Percentiles rank a stretch among this genome's conserved stretches.
Evolutionary conservation across 2,329 filamentous ascomycete species (phyloP).

Genomic region (Phialophora macrospora): DNA sequence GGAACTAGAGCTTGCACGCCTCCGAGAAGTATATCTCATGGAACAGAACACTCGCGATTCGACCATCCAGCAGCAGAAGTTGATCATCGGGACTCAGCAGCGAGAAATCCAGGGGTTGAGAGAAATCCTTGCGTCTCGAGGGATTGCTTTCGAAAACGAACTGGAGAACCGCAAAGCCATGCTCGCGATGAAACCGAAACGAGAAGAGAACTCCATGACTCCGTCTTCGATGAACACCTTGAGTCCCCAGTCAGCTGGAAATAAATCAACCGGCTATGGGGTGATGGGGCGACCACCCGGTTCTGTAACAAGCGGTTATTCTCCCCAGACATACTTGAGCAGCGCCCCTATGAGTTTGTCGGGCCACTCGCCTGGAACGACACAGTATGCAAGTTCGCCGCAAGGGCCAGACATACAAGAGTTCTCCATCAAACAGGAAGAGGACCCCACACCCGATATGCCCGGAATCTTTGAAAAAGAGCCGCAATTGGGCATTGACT

Average conservation of each 20-base stretch:
- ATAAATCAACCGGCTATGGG: constrained; percentile 21
- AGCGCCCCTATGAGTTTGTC: constrained; percentile 29
- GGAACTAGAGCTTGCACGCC: constrained; percentile 84
- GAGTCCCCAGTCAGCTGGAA: constrained; percentile 41
- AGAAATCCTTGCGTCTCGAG: constrained; percentile 63
- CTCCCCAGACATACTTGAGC: constrained; percentile 32
- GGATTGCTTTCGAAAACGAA: constrained; percentile 61
- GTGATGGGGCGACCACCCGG: constrained; percentile 12
- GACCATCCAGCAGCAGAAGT: constrained; percentile 67
- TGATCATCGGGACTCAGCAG: constrained; percentile 71
- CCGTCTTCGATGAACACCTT: constrained; percentile 29
- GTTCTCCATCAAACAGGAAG: constrained; percentile 36
- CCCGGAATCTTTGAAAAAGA: constrained; percentile 52
- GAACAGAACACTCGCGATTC: constrained; percentile 49
- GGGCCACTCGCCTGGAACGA: constrained; percentile 36
- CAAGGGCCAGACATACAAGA: constrained; percentile 36
- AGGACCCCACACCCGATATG: constrained; percentile 33
- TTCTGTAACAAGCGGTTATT: constrained; percentile 31
- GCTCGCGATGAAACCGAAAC: constrained; percentile 33
- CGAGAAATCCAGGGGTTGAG: constrained; percentile 81
- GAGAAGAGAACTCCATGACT: constrained; percentile 32
- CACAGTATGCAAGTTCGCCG: constrained; percentile 38
- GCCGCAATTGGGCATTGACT: constrained; percentile 55
- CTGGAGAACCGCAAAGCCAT: constrained; percentile 46
- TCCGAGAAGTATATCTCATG: constrained; percentile 77